Base-by-base conservation (phyloP, 148 eudicot species). In the Camellia lanceoleosa region DNA sequence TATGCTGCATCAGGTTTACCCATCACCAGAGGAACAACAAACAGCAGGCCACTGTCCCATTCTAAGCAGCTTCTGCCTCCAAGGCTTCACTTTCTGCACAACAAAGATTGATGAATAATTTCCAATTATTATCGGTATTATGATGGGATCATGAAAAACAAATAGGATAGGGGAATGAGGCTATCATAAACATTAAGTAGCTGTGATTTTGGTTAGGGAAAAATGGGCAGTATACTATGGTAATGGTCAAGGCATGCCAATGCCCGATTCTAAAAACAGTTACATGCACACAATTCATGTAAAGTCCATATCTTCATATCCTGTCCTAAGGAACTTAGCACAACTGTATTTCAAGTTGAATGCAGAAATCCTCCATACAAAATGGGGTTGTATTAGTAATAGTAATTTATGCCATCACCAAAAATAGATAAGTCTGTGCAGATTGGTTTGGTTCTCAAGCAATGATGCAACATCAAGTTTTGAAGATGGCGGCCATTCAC, bases 81-180 rank as follows among this genome's bases (percentile, higher is more conserved):
- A 44, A 70, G 20, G 42, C 84, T 76, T 77, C 79, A 59, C 71
- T 44, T 59, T 71, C 84, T 82, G 84, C 69, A 77, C 43, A 78
- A 66, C 62, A 54, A 23, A 52, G 14, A 30, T 14, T 5, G 15
- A 23, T 14, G 7, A 3, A 19, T 49, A 71, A n/a, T 19, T 20
- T 51, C 60, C 38, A n/a, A 15, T 5, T 43, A 44, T 9, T 20
- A 3, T 59, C n/a, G 16, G 62, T 14, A 59, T 63, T 63, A 10
- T 20, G 38, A 63, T 63, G 41, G 20, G 20, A 63, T 63, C 30
- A 63, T 1, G 11, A 7, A 20, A 63, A 63, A 20, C 30, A 18
- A 5, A 20, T 19, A 7, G 38, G 2, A n/a, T n/a, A 19, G 30
- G 10, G 38, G 3, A 4, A 59, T 16, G 41, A 63, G 67, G 2